phyloP scores from a whole-genome alignment of 805 yeast species.

The Candida caryicola region DNA sequence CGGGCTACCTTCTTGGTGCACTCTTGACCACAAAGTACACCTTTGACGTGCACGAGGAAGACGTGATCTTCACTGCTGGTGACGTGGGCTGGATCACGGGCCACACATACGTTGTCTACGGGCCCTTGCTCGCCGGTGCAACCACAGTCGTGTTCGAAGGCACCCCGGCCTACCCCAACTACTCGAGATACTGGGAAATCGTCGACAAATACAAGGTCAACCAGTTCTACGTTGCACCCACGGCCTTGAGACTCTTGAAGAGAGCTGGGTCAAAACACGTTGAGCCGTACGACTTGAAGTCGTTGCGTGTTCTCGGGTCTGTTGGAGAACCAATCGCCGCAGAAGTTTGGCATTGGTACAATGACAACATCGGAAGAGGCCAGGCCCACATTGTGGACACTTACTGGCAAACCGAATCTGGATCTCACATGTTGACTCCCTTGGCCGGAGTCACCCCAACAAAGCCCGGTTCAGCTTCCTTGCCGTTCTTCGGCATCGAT shows the following conservation, averaged over 20 bases:
- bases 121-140: constrained; percentile 84
- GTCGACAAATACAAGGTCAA: constrained; percentile 88
- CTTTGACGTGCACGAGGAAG: constrained; percentile 87
- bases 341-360: constrained; percentile 98
- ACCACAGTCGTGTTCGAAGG: constrained; percentile 94
- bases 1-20: constrained; percentile 92
- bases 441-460: constrained; percentile 92
- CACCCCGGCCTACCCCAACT: constrained; percentile 95
- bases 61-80: constrained; percentile 92
- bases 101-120: constrained; percentile 92
- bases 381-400: constrained; percentile 92
- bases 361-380: constrained; percentile 84
- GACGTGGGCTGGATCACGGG: constrained; percentile 99
- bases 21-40: constrained; percentile 87
- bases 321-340: constrained; percentile 99
- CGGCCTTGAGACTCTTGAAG: constrained; percentile 87
- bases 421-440: constrained; percentile 92
- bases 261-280: constrained; percentile 87
- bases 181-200: constrained; percentile 95
- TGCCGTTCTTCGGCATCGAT: constrained; percentile 94
- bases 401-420: constrained; percentile 98
- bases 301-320: constrained; percentile 91
- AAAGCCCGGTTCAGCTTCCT: constrained; percentile 95
- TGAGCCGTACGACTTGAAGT: constrained; percentile 72
- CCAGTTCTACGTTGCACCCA: constrained; percentile 97